These are phyloP conservation scores for Acephala macrosclerotiorum DNA, from an alignment of 2,329 filamentous ascomycete genomes.

Conservation along the genomic window DNA sequence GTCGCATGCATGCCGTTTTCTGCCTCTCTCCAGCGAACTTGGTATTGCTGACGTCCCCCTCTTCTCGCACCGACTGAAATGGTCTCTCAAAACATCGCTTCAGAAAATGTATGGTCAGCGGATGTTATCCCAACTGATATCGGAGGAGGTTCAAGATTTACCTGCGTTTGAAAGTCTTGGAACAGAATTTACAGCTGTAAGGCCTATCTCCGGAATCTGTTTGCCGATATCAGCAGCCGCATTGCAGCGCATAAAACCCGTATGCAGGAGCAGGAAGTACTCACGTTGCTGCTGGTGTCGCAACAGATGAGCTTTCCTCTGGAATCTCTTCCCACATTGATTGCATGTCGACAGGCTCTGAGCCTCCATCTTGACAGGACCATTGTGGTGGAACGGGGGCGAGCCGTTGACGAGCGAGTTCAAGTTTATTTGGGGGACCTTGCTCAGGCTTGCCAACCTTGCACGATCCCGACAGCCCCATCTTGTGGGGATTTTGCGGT, in stretches of 20 bases:
- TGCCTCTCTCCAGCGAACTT: conserved; percentile 42
- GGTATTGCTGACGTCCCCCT: conserved; percentile 42
- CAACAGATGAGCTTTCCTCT: conserved; percentile 44
- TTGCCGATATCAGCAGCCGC: conserved; percentile 12
- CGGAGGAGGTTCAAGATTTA: conserved; percentile 20
- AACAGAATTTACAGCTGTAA: conserved; percentile 45
- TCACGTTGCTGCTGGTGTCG: conserved; percentile 44
- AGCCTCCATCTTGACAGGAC: conserved; percentile 41
- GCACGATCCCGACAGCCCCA: conserved; percentile 12
- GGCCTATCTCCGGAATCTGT: conserved; percentile 43
- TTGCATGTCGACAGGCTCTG: conserved; percentile 44
- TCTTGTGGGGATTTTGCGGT: conserved; percentile 21
- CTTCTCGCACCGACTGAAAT: conserved; percentile 44
- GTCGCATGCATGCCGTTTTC: conserved; percentile 45
- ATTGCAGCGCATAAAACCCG: conserved; percentile 2
- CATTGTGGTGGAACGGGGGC: conserved; percentile 21
- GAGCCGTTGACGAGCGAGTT: conserved; percentile 17
- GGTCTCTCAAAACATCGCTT: conserved; percentile 45
- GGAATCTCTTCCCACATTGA: conserved; percentile 45
- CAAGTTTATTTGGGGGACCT: conserved; percentile 20
- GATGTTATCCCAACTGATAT: neutral
- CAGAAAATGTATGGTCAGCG: conserved; percentile 8
- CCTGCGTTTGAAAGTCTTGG: conserved; percentile 46
- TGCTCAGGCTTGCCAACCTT: conserved; percentile 6
- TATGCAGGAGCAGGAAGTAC: conserved; percentile 16